Evolutionary conservation across 495 filamentous ascomycete genomes (phyloP).

Genomic region (Rostrohypoxylon terebratum): DNA sequence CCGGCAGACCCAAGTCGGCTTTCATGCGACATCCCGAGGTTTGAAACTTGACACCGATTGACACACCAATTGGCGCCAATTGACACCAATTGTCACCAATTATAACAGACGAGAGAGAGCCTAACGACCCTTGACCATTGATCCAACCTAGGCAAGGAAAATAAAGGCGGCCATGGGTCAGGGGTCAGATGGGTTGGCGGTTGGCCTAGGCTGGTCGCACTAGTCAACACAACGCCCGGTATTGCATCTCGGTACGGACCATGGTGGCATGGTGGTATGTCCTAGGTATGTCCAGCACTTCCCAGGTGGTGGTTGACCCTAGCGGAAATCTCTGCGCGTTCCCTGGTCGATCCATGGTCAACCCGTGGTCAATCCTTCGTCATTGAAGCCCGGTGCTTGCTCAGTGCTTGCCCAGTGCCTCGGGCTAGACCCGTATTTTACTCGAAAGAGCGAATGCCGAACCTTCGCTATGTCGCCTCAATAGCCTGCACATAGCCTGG

Average conservation of each 20-base stretch:
- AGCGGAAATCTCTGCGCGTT: conserved; percentile 24
- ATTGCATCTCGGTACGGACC: conserved; percentile 23
- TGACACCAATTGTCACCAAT: no score
- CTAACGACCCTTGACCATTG: not conserved
- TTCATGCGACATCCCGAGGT: conserved; percentile 47
- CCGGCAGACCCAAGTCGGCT: conserved; percentile 44
- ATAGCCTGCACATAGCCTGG: not conserved
- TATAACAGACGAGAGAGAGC: conserved; percentile 3
- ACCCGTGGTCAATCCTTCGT: conserved; percentile 36
- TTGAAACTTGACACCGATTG: no score
- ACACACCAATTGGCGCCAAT: no score
- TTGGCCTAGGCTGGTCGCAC: not conserved
- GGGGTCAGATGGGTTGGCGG: no score
- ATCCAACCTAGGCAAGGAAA: not conserved
- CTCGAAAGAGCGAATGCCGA: conserved; percentile 45
- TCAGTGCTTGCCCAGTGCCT: conserved; percentile 19
- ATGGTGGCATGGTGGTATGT: not conserved
- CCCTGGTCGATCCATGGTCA: conserved; percentile 25
- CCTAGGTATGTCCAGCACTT: not conserved
- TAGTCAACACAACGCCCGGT: conserved; percentile 4
- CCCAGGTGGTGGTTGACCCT: not conserved
- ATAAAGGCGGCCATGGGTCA: not conserved
- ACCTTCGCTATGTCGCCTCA: conserved; percentile 29
- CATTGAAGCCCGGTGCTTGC: conserved; percentile 30
- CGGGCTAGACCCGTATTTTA: conserved; percentile 30